phyloP scores from a whole-genome alignment of 116 monocot species.

The Trichopus zeylanicus region DNA sequence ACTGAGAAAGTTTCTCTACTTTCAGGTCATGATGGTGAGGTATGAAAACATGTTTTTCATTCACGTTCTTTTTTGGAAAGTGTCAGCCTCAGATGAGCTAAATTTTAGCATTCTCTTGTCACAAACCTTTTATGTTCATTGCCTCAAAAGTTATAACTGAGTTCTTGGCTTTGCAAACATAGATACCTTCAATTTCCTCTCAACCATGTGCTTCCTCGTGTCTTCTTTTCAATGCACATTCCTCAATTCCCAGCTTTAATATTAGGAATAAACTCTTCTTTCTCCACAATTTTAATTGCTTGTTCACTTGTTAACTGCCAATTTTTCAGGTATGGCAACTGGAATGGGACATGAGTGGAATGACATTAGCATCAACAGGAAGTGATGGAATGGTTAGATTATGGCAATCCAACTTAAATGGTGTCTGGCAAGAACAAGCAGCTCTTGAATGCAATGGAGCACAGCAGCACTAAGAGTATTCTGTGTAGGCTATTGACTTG shows the following conservation, averaged over 20 bases:
- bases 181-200: too few relatives aligned
- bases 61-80: too few relatives aligned
- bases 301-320: neutral
- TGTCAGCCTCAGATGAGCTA: too few relatives aligned
- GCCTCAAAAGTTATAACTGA: too few relatives aligned
- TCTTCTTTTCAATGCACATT: too few relatives aligned
- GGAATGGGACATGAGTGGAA: constrained; percentile 96
- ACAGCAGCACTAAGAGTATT: constrained; percentile 3
- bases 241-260: too few relatives aligned
- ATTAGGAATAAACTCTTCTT: neutral
- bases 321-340: constrained; percentile 68
- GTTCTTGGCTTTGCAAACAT: too few relatives aligned
- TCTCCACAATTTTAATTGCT: neutral
- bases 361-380: constrained; percentile 87
- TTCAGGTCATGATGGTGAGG: constrained; percentile 85
- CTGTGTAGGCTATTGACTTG: neutral
- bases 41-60: constrained; percentile 16
- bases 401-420: constrained; percentile 93
- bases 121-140: too few relatives aligned
- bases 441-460: constrained; percentile 50
- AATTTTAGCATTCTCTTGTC: too few relatives aligned
- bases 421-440: constrained; percentile 87
- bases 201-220: too few relatives aligned
- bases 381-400: constrained; percentile 69
- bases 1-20: constrained; percentile 66